These are phyloP conservation scores for Trametes villosa DNA, from an alignment of 768 basidiomycete species.

Conservation along the genomic window DNA sequence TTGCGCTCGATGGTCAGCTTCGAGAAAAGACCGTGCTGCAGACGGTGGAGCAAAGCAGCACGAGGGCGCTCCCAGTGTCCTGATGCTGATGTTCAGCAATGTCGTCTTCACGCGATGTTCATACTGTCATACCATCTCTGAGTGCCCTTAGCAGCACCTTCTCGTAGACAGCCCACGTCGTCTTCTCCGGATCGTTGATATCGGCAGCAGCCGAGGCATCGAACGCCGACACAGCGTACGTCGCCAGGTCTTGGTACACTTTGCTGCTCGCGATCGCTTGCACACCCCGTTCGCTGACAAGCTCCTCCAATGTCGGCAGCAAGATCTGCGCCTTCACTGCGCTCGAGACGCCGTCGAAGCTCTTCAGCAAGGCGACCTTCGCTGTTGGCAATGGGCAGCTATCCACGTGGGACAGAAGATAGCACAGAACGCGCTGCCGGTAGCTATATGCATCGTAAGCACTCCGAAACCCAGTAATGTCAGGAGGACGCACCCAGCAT, in stretches of 20 bases:
- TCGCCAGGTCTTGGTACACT: slow-evolving; percentile 36
- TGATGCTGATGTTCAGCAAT: slow-evolving; percentile 27
- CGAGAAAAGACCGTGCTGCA: slow-evolving; percentile 62
- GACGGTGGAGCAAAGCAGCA: slow-evolving; percentile 44
- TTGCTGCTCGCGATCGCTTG: not conserved
- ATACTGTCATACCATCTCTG: slow-evolving; percentile 44
- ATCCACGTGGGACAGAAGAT: slow-evolving; percentile 77
- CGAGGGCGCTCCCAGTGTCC: slow-evolving; percentile 46
- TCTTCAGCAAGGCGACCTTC: slow-evolving; percentile 57
- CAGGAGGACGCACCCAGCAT: slow-evolving; percentile 49
- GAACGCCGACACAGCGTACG: slow-evolving; percentile 51
- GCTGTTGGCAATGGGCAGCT: slow-evolving; percentile 53
- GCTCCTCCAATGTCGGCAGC: slow-evolving; percentile 55
- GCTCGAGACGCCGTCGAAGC: slow-evolving; percentile 52
- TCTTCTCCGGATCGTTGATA: slow-evolving; percentile 48
- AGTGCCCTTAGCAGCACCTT: slow-evolving; percentile 50
- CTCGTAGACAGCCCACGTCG: slow-evolving; percentile 57
- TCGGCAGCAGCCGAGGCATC: slow-evolving; percentile 49
- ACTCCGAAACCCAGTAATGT: not conserved
- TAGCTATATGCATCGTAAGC: slow-evolving; percentile 47
- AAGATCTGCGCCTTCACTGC: slow-evolving; percentile 56
- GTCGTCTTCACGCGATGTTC: not conserved
- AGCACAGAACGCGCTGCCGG: slow-evolving; percentile 74
- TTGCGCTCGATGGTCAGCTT: slow-evolving; percentile 57
- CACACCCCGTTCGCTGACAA: slow-evolving; percentile 31